Evolutionary conservation across 208 protist species (phyloP), one percentile per base, ranked within the genome.

Genomic region (Acanthamoeba lenticulata): DNA sequence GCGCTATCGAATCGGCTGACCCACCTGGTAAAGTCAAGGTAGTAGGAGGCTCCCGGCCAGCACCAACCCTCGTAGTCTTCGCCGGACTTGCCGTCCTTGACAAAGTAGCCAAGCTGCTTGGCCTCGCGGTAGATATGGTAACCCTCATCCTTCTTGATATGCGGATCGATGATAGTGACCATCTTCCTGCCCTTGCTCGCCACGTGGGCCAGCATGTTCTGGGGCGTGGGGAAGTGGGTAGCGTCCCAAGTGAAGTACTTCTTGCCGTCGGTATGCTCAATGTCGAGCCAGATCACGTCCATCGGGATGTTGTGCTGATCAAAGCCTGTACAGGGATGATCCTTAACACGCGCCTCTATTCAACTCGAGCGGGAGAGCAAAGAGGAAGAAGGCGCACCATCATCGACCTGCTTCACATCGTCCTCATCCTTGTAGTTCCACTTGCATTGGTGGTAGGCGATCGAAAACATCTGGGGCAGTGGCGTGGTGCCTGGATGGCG

Each of bases 231-330:
- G 95, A 99, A 99, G 65, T 97, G 98, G 91, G 97, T 94, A 7
- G 90, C 93, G 95, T 99, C 98, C 99, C 99, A 99, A 1, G 99
- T 99, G 86, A 99, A 99, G 95, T 99, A 99, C 95, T 90, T 69
- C 95, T 99, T 99, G 88, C 97, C 97, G 96, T 99, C 97, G 0
- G 99, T 99, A 96, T 99, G 99, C 96, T 99, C 99, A 96, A 99
- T 99, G 96, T 99, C 99, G 11, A 99, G 97, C 99, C 99, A 99
- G 44, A 99, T 97, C 17, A 98, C 98, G 96, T 99, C 99, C 95
- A 99, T 99, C 19, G 99, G 99, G 92, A 99, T 98, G 96, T 99
- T 97, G 95, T 99, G 96, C 55, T 97, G 86, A 93, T 99, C 98
- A 95, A 99, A 99, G 29, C 97, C 97, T 44, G 97, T 95, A 36